Conservation (phyloP, 768 basidiomycete genomes). For the Phanerodontia chrysosporium region DNA sequence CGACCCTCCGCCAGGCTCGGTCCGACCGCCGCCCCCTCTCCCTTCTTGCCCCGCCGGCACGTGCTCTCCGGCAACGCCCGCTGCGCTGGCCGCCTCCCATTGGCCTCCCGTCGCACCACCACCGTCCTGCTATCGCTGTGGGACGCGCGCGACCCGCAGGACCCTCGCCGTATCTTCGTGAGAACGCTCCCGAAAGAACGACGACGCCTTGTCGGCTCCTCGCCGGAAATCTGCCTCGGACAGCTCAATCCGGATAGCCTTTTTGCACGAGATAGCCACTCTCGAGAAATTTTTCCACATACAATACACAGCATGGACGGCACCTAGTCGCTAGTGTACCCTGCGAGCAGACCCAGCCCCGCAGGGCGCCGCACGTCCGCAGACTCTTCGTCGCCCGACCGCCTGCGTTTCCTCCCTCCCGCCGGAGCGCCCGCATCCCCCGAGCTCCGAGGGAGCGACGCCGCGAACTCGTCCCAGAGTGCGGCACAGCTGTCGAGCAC, state of each 20-base stretch:
- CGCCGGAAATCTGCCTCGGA: background rate
- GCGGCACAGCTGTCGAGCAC: slow-evolving; percentile 20
- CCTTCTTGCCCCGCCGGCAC: background rate
- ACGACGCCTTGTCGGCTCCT: background rate
- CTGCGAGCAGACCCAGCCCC: background rate
- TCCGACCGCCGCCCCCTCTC: background rate
- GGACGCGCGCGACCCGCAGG: no score
- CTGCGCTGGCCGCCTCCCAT: background rate
- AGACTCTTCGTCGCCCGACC: background rate
- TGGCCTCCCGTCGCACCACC: background rate
- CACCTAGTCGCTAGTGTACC: background rate
- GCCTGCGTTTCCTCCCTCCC: background rate
- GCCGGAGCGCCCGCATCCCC: background rate
- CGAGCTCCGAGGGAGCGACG: background rate
- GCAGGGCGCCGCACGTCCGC: background rate
- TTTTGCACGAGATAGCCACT: background rate
- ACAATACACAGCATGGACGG: no score
- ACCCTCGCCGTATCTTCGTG: background rate
- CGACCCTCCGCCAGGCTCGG: background rate
- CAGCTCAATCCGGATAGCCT: background rate
- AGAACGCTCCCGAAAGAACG: background rate
- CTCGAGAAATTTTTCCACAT: background rate
- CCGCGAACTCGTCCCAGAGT: slow-evolving; percentile 19
- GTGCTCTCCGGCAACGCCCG: background rate
- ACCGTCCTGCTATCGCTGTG: no score